Percentiles rank a stretch among this genome's conserved stretches.
Conservation (phyloP, 2,329 filamentous ascomycete species). For the Penicillium sp. region DNA sequence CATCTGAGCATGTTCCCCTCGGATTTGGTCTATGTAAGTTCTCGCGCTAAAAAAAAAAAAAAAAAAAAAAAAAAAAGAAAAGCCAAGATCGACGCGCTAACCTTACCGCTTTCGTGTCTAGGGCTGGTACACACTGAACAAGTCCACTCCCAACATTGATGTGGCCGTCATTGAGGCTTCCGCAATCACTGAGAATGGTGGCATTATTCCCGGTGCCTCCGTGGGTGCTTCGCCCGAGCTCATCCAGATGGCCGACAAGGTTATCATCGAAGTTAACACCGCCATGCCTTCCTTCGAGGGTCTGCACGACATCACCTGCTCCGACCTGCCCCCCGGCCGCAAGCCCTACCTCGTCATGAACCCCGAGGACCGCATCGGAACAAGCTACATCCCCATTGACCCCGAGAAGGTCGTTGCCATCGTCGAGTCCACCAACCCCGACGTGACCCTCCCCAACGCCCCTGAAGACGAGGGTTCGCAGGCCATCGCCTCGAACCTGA, state of each 20-base stretch:
- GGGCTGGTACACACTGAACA: slow-evolving; percentile 81
- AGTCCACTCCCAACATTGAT: slow-evolving; percentile 70
- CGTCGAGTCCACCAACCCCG: slow-evolving; percentile 80
- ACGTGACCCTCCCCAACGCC: slow-evolving; percentile 71
- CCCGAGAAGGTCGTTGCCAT: slow-evolving; percentile 81
- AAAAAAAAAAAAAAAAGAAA: slow-evolving; percentile 1
- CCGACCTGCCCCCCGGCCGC: slow-evolving; percentile 73
- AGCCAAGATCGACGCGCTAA: slow-evolving; percentile 10
- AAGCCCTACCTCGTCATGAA: slow-evolving; percentile 85
- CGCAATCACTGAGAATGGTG: slow-evolving; percentile 83
- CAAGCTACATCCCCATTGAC: slow-evolving; percentile 77
- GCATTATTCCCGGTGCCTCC: slow-evolving; percentile 81
- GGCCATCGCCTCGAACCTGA: slow-evolving; percentile 74
- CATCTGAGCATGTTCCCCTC: slow-evolving; percentile 89
- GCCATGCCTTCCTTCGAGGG: slow-evolving; percentile 80
- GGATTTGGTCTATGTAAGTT: slow-evolving; percentile 72
- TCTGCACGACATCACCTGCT: slow-evolving; percentile 86
- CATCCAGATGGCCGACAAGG: slow-evolving; percentile 86
- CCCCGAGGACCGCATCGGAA: slow-evolving; percentile 83
- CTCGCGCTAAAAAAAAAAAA: slow-evolving; percentile 6
- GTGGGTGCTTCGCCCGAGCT: slow-evolving; percentile 84
- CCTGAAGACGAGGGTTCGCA: slow-evolving; percentile 71
- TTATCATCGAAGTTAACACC: slow-evolving; percentile 92
- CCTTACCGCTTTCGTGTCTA: slow-evolving; percentile 28
- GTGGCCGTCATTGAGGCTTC: slow-evolving; percentile 83